phyloP scores from a whole-genome alignment of 139 green algal species.

The Closterium sp. region DNA sequence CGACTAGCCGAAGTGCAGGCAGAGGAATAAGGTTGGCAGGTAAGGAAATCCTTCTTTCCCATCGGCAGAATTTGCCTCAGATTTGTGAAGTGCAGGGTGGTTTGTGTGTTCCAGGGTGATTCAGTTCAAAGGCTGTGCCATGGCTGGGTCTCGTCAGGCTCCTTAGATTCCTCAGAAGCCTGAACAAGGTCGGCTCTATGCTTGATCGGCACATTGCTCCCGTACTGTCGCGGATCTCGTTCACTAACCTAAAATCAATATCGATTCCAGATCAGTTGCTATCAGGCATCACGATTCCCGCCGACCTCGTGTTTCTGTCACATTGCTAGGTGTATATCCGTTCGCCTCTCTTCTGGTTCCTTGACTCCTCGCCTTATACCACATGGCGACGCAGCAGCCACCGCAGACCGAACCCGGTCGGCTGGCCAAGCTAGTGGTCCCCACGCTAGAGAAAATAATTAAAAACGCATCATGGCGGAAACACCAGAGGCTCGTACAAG shows the following conservation, averaged over 20 bases:
- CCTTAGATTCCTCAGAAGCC: background rate
- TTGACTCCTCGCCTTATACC: background rate
- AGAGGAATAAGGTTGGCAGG: background rate
- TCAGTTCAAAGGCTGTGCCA: background rate
- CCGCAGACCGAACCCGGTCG: conserved; percentile 9
- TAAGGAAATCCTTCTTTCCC: no score
- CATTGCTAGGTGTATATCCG: background rate
- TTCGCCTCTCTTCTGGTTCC: background rate
- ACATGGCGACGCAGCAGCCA: background rate
- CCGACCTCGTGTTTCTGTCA: background rate
- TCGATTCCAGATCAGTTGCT: background rate
- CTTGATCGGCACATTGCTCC: background rate
- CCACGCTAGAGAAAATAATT: conserved; percentile 48
- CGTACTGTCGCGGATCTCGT: background rate
- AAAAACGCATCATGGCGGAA: conserved; percentile 49
- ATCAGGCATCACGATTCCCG: background rate
- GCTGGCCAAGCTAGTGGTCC: conserved; percentile 46
- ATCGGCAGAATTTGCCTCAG: background rate
- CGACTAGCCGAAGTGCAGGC: background rate
- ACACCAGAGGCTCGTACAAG: conserved; percentile 34
- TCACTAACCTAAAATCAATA: background rate
- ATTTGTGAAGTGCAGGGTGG: background rate
- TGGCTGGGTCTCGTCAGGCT: background rate
- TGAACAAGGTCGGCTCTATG: background rate
- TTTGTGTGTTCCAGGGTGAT: background rate